Evolutionary conservation across 345 rosid genomes (phyloP), one percentile per base, ranked within the genome.

Genomic region (Dipteronia sinensis): DNA sequence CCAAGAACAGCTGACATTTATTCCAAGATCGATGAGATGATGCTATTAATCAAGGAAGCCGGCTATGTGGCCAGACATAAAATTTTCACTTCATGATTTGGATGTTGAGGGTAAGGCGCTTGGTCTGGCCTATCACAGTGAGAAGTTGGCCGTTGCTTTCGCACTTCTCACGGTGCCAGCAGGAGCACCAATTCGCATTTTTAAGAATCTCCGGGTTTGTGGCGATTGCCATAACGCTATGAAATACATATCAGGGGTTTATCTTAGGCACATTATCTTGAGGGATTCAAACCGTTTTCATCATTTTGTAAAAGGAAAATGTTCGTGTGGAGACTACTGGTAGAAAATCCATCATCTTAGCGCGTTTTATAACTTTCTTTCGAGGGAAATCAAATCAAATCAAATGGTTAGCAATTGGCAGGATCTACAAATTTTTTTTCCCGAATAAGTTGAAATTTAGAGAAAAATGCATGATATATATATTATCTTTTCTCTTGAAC

Each of bases 261-360:
- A 79, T 82, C 55, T 4, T 44, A 89, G 93, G 31, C 91, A 87
- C 82, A 87, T 96, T 59, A 83, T 92, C 76, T 83, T 96, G 83
- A 86, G 97, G 83, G 98, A 94, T 84, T 92, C 98, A 6, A 94
- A 96, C 76, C 90, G 97, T 53, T 96, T 94, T 84, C 99, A 94
- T 84, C 99, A 94, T 78, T 96, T 94, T 78, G 84, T 68, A 75
- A 86, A 86, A 76, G 99, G 95, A 83, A 88, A 69, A 56, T 95
- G 98, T 78, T 92, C 97, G n/a, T 95, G 99, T 59, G 92, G 90
- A 73, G 97, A 94, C 82, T 96, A 91, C 80, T 92, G 99, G 99
- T 94, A 84, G 81, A 77, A 67, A 25, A 44, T 31, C 29, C 51
- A 69, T 55, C 74, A 68, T 62, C 68, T 69, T 67, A 55, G 68